phyloP scores from a whole-genome alignment of 306 rosid species.

The Vicia villosa region DNA sequence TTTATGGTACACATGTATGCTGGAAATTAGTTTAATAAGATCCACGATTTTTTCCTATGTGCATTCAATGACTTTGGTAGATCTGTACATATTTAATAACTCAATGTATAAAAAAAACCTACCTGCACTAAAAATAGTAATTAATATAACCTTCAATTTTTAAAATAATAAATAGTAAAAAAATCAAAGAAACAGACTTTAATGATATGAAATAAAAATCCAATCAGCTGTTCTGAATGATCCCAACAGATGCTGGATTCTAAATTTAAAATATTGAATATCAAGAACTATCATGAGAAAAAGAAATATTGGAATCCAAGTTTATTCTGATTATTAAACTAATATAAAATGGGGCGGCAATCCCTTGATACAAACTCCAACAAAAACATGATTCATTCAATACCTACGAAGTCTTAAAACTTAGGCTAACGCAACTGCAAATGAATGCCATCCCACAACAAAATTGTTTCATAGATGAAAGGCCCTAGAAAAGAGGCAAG shows the following conservation, averaged over 20 bases:
- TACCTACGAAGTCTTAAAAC: neutral
- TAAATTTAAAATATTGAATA: neutral
- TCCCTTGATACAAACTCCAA: neutral
- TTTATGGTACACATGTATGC: neutral
- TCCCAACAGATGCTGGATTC: neutral
- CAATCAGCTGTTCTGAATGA: neutral
- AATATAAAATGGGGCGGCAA: neutral
- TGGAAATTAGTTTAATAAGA: neutral
- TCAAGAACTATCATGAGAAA: neutral
- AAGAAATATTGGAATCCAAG: neutral
- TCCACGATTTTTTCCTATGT: neutral
- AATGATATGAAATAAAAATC: too few relatives aligned
- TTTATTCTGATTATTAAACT: neutral
- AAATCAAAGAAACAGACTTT: too few relatives aligned
- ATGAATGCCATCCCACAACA: neutral
- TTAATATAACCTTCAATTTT: neutral
- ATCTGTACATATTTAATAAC: neutral
- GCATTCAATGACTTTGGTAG: neutral
- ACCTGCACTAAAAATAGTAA: neutral
- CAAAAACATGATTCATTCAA: neutral
- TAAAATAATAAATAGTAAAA: too few relatives aligned
- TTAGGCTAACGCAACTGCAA: conserved; percentile 15
- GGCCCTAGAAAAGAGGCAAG: conserved; percentile 69
- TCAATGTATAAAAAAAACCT: neutral
- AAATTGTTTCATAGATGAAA: neutral